Evolutionary conservation across 1,284 basidiomycete genomes (phyloP).

Genomic region (Rhodotorula mucilaginosa): DNA sequence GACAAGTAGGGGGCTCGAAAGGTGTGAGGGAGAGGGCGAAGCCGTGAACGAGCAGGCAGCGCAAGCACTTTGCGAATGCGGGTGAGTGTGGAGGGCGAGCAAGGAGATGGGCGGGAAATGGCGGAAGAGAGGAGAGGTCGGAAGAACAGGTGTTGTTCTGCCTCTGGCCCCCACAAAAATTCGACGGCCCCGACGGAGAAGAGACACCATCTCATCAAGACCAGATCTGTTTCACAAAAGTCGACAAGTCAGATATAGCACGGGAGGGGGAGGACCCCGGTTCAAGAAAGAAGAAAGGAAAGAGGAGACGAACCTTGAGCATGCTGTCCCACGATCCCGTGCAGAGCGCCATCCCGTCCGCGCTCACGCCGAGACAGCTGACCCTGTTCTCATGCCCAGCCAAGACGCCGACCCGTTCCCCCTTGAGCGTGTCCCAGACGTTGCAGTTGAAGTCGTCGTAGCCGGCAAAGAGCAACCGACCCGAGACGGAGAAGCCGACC

Average conservation of each 20-base stretch:
- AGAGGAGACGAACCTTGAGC: slow-evolving; percentile 67
- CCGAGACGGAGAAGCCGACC: slow-evolving; percentile 95
- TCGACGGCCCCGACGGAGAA: no score
- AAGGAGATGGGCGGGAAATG: no score
- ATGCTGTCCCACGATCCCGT: slow-evolving; percentile 98
- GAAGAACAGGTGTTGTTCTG: no score
- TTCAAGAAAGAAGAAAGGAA: background rate
- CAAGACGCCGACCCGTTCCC: slow-evolving; percentile 92
- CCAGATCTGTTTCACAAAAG: background rate
- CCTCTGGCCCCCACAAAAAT: no score
- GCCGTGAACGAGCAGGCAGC: no score
- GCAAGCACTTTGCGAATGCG: no score
- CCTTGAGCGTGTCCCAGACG: slow-evolving; percentile 98
- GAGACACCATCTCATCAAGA: background rate
- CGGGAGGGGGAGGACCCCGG: background rate
- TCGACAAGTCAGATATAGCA: background rate
- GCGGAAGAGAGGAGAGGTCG: no score
- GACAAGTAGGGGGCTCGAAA: no score
- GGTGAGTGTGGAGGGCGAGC: no score
- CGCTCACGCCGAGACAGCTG: slow-evolving; percentile 90
- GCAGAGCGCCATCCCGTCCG: slow-evolving; percentile 95
- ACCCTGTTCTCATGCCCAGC: slow-evolving; percentile 98
- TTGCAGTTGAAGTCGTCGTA: slow-evolving; percentile 99
- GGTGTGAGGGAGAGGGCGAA: no score
- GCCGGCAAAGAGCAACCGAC: slow-evolving; percentile 93